Conservation (phyloP, 2,329 filamentous ascomycete genomes). For the Apiospora rasikravindrae region DNA sequence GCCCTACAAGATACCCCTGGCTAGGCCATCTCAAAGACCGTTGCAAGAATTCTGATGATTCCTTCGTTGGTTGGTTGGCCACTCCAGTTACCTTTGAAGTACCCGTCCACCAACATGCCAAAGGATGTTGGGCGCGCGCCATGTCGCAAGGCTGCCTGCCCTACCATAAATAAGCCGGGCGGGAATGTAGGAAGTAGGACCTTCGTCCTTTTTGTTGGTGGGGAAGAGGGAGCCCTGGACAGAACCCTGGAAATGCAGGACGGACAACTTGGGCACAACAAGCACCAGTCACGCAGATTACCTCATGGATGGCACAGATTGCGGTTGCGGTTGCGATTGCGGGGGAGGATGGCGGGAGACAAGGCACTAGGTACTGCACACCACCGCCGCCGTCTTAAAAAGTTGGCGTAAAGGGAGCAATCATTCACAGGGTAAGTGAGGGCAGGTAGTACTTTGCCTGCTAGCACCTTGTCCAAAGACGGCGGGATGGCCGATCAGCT, state of each 20-base stretch:
- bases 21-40: conserved; percentile 6
- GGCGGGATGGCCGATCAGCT: conserved; percentile 10
- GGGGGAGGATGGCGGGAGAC: not conserved
- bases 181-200: not conserved
- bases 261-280: not conserved
- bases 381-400: no score
- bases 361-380: not conserved
- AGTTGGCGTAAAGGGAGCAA: conserved; percentile 6
- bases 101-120: not conserved
- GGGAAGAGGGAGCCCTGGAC: not conserved
- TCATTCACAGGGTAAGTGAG: not conserved
- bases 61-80: not conserved
- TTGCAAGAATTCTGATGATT: not conserved
- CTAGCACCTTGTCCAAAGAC: not conserved
- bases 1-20: conserved; percentile 11
- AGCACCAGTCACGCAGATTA: not conserved
- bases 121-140: not conserved
- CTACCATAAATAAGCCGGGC: not conserved
- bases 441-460: not conserved
- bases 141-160: not conserved
- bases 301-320: not conserved
- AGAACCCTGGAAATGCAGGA: not conserved
- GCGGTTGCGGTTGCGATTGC: not conserved
- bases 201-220: conserved; percentile 1
- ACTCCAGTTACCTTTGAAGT: not conserved